Evolutionary conservation across 208 protist species (phyloP), one percentile per base, ranked within the genome.

Genomic region (Leishmania martiniquensis): DNA sequence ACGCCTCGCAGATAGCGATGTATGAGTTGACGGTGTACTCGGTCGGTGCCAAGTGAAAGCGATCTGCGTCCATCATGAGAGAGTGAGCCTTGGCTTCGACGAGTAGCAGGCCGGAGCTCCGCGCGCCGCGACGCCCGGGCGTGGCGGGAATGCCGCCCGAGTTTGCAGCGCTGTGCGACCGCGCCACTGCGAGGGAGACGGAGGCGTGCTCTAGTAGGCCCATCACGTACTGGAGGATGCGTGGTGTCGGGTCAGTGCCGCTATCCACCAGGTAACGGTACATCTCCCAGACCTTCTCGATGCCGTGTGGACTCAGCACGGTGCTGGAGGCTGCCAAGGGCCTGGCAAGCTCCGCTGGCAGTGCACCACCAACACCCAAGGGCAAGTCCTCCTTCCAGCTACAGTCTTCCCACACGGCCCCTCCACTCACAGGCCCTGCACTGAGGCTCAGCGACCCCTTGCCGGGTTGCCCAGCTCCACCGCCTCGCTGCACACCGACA

Each of bases 191-290:
- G 57, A 84, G 78, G 13, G 76, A 78, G 75, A 65, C 59, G 20
- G 66, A 77, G 39, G 73, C 80, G 72, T 83, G 82, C 49, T 90
- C 90, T 25, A 96, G 86, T 42, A 96, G 76, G 4, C 87, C 92
- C 92, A 96, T 96, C 62, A 94, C 72, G 75, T 93, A 87, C 81
- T 96, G 90, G 17, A 92, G 69, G 15, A 88, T 80, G 59, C 89
- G 90, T 37, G 89, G 37, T 4, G 88, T 91, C 20, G 92, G 92
- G 78, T 96, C 78, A 2, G 92, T 96, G 72, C 92, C 92, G 80
- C 92, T 96, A 78, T 96, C 92, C 29, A 96, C 86, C 68, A 92
- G 82, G 76, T 96, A 96, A 47, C 90, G 90, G 77, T 96, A 96
- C 75, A 92, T 89, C 32, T 77, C 55, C 90, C 92, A 96, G n/a